Percentiles rank a stretch among this genome's conserved stretches.
Conservation (phyloP, 108 stramenopile genomes). For the Nannochloropsis gaditana region DNA sequence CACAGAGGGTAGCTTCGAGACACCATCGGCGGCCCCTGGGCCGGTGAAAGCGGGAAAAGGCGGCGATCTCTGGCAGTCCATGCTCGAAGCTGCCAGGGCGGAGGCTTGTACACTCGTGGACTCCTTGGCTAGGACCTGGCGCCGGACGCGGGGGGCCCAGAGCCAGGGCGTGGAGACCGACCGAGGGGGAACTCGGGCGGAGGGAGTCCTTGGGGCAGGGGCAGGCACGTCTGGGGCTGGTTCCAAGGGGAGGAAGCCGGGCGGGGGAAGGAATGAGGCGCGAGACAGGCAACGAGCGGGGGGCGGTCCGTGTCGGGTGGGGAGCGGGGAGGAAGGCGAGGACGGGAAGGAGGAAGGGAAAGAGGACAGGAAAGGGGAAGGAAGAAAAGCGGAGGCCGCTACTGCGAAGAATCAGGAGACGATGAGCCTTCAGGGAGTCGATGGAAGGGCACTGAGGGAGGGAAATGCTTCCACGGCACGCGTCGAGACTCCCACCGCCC, state of each 20-base stretch:
- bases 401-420: no score
- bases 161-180: neutral
- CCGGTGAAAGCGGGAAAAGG: constrained; percentile 15
- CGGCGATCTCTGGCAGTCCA: neutral
- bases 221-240: no score
- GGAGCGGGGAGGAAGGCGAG: neutral
- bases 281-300: neutral
- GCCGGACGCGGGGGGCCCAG: no score
- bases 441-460: no score
- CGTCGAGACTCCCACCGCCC: no score
- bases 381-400: no score
- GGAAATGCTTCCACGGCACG: no score
- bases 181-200: neutral
- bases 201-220: neutral
- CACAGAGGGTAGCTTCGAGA: neutral
- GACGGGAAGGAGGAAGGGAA: neutral
- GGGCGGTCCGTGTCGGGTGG: neutral
- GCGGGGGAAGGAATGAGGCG: neutral
- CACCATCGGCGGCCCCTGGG: neutral
- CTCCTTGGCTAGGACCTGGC: neutral
- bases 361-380: neutral
- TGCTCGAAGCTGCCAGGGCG: neutral
- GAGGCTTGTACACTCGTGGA: neutral
- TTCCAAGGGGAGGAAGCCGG: neutral
- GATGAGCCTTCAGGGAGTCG: no score